Base-by-base conservation (phyloP, 2,329 filamentous ascomycete species). In the Thelonectria discophora region DNA sequence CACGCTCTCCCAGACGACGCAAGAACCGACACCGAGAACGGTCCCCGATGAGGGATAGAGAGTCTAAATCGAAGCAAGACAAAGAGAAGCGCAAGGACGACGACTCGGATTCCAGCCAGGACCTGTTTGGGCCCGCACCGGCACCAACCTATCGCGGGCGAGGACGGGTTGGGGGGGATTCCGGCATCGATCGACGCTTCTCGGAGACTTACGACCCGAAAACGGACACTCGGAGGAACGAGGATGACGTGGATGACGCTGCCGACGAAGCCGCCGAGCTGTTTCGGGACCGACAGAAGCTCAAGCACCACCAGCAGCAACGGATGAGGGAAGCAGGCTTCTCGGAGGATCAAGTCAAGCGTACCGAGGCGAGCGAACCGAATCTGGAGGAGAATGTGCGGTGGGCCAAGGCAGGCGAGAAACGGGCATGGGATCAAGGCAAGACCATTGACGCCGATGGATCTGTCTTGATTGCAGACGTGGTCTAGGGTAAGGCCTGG, bases 181-280 rank as follows among this genome's bases (percentile, higher is more conserved):
- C 88, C 24, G 88, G 86, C 10, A 96, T 97, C 66, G 93, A 97
- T 72, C 82, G 85, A 21, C 91, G 91, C 54, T 98, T 97, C 75
- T 88, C 90, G 1, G 80, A 87, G 1, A 84, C 81, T 51, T 90
- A 90, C 68, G 82, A 87, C 61, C 84, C 85, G 0, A 82, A 76
- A 7, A 74, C 79, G n/a, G 86, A 91, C 68, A 76, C 90, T 3
- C 78, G 82, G 40, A 77, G 81, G 49, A 82, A 84, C 63, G 77
- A 79, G 9, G 59, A 63, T 2, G 79, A 81, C 1, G 79, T 75
- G 20, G 83, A 82, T 27, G 88, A 89, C 63, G 87, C 92, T 62
- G 97, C 93, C 93, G 90, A 92, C 46, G 86, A 92, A 69, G 88
- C 91, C 1, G 81, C 95, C 1, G 93, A 97, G 76, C 88, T 89